Percentiles rank a stretch among this genome's conserved stretches.
Conservation (phyloP, 768 basidiomycete genomes). For the Mycena rosella region DNA sequence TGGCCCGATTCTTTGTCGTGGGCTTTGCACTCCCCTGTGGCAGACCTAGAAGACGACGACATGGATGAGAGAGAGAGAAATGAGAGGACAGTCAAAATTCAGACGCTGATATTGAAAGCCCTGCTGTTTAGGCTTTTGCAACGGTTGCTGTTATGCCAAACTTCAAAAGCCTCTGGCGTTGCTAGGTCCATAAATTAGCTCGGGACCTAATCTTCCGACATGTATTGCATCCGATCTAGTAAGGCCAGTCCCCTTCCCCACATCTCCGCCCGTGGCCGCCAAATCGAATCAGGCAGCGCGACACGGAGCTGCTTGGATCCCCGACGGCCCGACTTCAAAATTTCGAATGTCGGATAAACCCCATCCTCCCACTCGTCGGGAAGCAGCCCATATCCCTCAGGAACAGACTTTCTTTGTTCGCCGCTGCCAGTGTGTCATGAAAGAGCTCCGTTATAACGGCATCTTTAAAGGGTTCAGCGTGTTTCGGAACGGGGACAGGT, state of each 20-base stretch:
- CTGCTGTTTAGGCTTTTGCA: neutral
- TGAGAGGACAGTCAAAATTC: neutral
- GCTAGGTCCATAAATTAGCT: neutral
- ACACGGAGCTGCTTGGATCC: neutral
- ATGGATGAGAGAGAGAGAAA: neutral
- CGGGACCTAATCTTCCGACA: neutral
- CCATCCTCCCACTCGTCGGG: slow-evolving; percentile 35
- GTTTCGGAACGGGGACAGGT: slow-evolving; percentile 15
- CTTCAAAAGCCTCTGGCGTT: neutral
- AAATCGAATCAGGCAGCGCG: slow-evolving; percentile 4
- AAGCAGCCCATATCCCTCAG: slow-evolving; percentile 30
- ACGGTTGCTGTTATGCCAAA: neutral
- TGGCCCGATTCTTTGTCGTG: neutral
- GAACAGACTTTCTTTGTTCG: slow-evolving; percentile 4
- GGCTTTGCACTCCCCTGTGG: slow-evolving; percentile 10
- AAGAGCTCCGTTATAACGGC: slow-evolving; percentile 3
- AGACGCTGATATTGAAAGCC: neutral
- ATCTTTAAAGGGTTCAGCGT: slow-evolving; percentile 7
- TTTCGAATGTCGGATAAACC: slow-evolving; percentile 22
- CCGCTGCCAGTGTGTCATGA: neutral
- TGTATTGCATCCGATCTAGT: neutral
- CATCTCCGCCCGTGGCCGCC: slow-evolving; percentile 16
- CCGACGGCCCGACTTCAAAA: slow-evolving; percentile 22
- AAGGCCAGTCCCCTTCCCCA: slow-evolving; percentile 9
- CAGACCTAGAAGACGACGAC: neutral